phyloP scores from a whole-genome alignment of 148 eudicot species.

The Arctostaphylos glauca region DNA sequence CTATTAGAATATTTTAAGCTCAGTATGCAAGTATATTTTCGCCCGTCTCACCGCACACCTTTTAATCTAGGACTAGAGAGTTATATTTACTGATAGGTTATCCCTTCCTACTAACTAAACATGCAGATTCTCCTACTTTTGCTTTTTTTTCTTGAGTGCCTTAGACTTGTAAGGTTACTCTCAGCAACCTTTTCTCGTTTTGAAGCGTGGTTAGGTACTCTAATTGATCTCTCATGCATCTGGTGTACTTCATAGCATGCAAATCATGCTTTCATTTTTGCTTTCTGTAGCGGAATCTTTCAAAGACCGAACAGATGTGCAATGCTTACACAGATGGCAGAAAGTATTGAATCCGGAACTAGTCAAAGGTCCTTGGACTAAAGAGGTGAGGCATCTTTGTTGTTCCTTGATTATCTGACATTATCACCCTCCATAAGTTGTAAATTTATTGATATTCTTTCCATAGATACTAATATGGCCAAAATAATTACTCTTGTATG shows the following conservation, averaged over 20 bases:
- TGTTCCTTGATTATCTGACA: not conserved
- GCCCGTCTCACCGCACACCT: not conserved
- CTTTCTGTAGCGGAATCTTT: slow-evolving; percentile 82
- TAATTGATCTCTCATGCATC: not conserved
- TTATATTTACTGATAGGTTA: not conserved
- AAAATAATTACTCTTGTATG: not conserved
- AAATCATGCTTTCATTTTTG: not conserved
- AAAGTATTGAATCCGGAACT: slow-evolving; percentile 96
- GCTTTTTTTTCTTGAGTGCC: not conserved
- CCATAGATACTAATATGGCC: not conserved
- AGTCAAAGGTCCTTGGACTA: slow-evolving; percentile 97
- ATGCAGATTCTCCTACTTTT: not conserved
- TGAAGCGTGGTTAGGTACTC: not conserved
- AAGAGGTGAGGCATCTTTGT: slow-evolving; percentile 55
- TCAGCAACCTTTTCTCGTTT: not conserved
- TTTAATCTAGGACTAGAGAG: not conserved
- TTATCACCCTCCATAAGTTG: not conserved
- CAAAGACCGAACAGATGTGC: slow-evolving; percentile 94
- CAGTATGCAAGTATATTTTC: not conserved
- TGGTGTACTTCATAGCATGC: not conserved
- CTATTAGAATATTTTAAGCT: not conserved
- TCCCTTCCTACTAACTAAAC: not conserved
- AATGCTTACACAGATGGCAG: slow-evolving; percentile 98
- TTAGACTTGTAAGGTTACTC: not conserved
- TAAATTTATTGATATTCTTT: not conserved